Percentiles rank a stretch among this genome's conserved stretches.
Evolutionary conservation across 108 stramenopile species (phyloP).

Genomic region (Licmophora abbreviata): DNA sequence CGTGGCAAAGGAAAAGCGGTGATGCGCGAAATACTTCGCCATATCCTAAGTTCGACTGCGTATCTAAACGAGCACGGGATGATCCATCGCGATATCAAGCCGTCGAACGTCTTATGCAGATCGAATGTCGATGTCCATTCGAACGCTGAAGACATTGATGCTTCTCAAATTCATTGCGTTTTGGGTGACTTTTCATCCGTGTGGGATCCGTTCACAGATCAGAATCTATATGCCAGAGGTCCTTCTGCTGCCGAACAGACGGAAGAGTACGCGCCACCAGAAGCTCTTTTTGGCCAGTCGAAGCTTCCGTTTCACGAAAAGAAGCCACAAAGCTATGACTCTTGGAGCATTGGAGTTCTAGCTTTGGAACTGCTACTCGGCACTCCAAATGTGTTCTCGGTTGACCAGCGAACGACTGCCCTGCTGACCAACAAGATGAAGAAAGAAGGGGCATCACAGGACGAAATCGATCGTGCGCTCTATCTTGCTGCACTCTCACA

Average conservation of each 20-base stretch:
- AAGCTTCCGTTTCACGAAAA: conserved; percentile 49
- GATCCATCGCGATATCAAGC: conserved; percentile 78
- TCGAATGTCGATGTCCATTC: conserved; percentile 26
- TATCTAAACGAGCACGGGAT: conserved; percentile 58
- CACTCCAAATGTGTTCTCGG: conserved; percentile 89
- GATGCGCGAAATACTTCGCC: conserved; percentile 40
- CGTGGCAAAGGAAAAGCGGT: conserved; percentile 17
- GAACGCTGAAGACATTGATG: conserved; percentile 2
- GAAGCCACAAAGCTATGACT: conserved; percentile 68
- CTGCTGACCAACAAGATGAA: conserved; percentile 63
- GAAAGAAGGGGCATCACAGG: conserved; percentile 46
- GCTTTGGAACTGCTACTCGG: conserved; percentile 87
- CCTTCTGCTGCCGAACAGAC: conserved; percentile 63
- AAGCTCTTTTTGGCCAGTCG: conserved; percentile 37
- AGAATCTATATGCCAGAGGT: conserved; percentile 58
- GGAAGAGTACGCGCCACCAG: conserved; percentile 78
- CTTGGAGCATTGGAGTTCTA: conserved; percentile 81
- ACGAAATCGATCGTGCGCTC: conserved; percentile 55
- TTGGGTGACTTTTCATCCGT: conserved; percentile 72
- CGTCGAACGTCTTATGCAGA: conserved; percentile 66
- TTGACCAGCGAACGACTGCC: conserved; percentile 87
- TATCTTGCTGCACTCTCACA: conserved; percentile 78
- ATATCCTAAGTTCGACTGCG: conserved; percentile 57
- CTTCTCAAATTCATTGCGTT: conserved; percentile 30
- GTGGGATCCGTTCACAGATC: conserved; percentile 54